These are phyloP conservation scores for Aphanocladium album DNA, from an alignment of 2,329 filamentous ascomycete species.

Conservation along the genomic window DNA sequence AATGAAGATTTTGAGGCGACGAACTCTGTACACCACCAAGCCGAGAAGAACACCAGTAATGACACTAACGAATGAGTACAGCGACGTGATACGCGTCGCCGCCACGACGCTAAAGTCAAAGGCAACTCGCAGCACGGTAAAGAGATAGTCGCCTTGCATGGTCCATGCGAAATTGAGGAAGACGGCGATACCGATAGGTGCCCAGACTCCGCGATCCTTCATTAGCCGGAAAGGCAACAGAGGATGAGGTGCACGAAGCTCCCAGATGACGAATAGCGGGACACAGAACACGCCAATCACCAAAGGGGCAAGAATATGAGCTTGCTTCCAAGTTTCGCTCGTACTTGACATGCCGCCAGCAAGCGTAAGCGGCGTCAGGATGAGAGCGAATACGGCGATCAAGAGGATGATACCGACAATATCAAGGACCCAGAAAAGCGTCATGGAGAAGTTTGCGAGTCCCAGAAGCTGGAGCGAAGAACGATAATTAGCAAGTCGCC, in stretches of 20 bases:
- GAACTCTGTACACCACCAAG: conserved; percentile 50
- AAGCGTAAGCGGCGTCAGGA: conserved; percentile 40
- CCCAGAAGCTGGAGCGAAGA: conserved; percentile 30
- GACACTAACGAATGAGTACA: conserved; percentile 55
- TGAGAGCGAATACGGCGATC: conserved; percentile 41
- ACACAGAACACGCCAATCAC: conserved; percentile 41
- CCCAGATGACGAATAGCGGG: conserved; percentile 46
- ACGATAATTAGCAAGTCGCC: conserved; percentile 35
- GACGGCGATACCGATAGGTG: conserved; percentile 52
- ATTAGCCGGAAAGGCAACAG: conserved; percentile 57
- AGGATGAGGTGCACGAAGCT: conserved; percentile 43
- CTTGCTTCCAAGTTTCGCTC: conserved; percentile 30
- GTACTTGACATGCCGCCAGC: conserved; percentile 33
- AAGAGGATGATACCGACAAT: conserved; percentile 41
- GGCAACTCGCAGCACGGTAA: conserved; percentile 54
- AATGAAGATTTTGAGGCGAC: conserved; percentile 59
- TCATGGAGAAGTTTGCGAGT: conserved; percentile 18
- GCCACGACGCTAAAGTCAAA: conserved; percentile 53
- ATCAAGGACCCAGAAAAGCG: conserved; percentile 42
- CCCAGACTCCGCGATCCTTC: conserved; percentile 61
- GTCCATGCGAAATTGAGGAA: conserved; percentile 56
- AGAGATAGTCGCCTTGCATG: conserved; percentile 60
- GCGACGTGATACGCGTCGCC: conserved; percentile 54
- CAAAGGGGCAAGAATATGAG: conserved; percentile 38
- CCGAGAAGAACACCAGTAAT: conserved; percentile 54